These are phyloP conservation scores for Buddleja alternifolia DNA, from an alignment of 257 asterid species.

Conservation along the genomic window DNA sequence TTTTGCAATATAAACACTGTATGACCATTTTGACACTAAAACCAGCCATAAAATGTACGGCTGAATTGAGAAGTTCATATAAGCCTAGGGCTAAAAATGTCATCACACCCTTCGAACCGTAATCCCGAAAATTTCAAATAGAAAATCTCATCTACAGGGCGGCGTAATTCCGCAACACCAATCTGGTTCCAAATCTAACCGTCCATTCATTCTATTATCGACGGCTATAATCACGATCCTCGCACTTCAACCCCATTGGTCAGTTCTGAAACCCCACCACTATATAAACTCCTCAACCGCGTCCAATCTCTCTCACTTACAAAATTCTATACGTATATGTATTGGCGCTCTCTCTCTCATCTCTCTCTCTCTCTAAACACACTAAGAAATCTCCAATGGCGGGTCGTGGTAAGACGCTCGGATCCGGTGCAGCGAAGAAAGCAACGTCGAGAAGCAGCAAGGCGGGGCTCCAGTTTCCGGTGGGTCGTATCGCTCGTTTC, in stretches of 20 bases:
- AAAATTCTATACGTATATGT: too few species aligned
- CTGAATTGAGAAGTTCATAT: background rate
- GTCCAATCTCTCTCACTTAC: background rate
- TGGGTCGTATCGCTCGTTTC: conserved; percentile 53
- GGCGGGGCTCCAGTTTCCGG: conserved; percentile 57
- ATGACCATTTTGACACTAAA: conserved; percentile 2
- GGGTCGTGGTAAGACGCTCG: conserved; percentile 54
- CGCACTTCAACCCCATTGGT: conserved; percentile 27
- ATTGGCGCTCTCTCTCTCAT: background rate
- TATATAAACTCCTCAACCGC: conserved; percentile 28
- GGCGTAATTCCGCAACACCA: conserved; percentile 5
- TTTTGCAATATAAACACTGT: background rate
- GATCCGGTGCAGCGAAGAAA: conserved; percentile 53
- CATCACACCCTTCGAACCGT: background rate
- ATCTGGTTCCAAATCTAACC: conserved; percentile 14
- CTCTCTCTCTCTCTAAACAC: background rate
- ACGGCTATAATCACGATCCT: conserved; percentile 37
- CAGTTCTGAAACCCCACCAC: background rate
- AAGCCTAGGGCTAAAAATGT: conserved; percentile 18
- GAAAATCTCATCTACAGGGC: background rate
- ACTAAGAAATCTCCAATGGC: conserved; percentile 28
- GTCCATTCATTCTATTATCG: conserved; percentile 25
- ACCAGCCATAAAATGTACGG: background rate
- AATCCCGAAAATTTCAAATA: background rate
- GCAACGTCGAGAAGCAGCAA: conserved; percentile 54